phyloP scores from a whole-genome alignment of 148 eudicot genomes.

The Camellia granthamiana region DNA sequence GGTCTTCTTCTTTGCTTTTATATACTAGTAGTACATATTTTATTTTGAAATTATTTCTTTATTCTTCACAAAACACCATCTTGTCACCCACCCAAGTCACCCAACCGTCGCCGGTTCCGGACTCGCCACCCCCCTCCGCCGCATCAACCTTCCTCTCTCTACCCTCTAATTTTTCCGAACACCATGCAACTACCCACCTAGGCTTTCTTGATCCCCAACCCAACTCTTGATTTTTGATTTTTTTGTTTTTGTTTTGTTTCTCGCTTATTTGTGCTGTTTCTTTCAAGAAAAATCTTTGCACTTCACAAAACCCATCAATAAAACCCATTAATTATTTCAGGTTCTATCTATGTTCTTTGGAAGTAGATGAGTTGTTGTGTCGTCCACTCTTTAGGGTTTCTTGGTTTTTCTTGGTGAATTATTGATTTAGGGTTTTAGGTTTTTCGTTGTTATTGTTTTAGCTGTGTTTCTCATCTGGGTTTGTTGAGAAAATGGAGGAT shows the following conservation, averaged over 20 bases:
- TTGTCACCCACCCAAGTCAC: constrained; percentile 15
- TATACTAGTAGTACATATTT: neutral
- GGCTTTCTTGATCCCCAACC: no score
- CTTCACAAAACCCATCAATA: neutral
- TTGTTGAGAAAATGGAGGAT: constrained; percentile 32
- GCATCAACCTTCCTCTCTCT: neutral
- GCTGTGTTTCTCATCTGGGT: neutral
- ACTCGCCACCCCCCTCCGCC: neutral
- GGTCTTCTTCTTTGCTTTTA: neutral
- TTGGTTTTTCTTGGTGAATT: neutral
- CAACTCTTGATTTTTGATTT: neutral
- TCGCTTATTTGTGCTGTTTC: neutral
- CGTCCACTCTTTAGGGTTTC: neutral
- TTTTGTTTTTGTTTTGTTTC: no score
- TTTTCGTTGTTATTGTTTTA: neutral
- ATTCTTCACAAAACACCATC: constrained; percentile 15
- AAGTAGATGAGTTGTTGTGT: neutral
- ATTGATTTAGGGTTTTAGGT: constrained; percentile 1
- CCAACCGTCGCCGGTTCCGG: constrained; percentile 6
- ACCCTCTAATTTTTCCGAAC: neutral
- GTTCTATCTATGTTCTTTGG: neutral
- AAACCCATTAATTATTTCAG: neutral
- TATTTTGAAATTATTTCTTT: constrained; percentile 16
- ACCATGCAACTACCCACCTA: neutral
- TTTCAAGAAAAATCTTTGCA: neutral